A percentile compares a stretch with the other conserved stretches of the same genome.
These are phyloP conservation scores for Penicillium sp. DNA, from an alignment of 2,329 filamentous ascomycete species.

Conservation along the genomic window DNA sequence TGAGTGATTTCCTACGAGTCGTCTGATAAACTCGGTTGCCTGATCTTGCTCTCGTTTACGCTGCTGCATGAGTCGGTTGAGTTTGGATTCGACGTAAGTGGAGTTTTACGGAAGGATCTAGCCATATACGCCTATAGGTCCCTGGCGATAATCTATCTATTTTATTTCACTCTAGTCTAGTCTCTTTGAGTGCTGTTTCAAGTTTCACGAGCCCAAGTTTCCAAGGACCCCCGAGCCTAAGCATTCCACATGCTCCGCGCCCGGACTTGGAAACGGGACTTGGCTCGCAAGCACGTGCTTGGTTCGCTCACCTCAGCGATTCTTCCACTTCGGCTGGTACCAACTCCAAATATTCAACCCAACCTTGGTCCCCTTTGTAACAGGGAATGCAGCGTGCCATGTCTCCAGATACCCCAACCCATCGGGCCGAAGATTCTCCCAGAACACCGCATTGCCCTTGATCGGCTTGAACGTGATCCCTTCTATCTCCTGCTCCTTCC, in stretches of 20 bases:
- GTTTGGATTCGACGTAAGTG: background rate
- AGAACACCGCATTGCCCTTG: slow-evolving; percentile 62
- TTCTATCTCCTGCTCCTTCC: slow-evolving; percentile 5
- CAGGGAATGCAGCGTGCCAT: slow-evolving; percentile 63
- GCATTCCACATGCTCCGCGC: slow-evolving; percentile 5
- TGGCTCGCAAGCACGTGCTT: background rate
- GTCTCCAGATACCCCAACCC: slow-evolving; percentile 60
- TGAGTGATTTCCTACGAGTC: background rate
- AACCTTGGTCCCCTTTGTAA: slow-evolving; percentile 58
- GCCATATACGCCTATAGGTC: background rate
- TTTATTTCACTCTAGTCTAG: background rate
- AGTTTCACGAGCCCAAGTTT: background rate
- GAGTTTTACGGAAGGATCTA: background rate
- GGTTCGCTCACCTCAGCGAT: background rate
- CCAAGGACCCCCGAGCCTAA: background rate
- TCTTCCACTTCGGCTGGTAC: slow-evolving; percentile 48
- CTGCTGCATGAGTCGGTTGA: slow-evolving; percentile 5
- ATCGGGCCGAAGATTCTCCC: slow-evolving; percentile 61
- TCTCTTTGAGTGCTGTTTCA: background rate
- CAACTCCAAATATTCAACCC: slow-evolving; percentile 68
- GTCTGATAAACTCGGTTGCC: slow-evolving; percentile 11
- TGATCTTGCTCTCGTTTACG: background rate
- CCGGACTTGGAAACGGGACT: background rate
- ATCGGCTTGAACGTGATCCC: slow-evolving; percentile 60
- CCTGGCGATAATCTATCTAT: background rate